A percentile compares a stretch with the other conserved stretches of the same genome.
Conservation (phyloP, 176 grass and related monocot species). For the Zizania latifolia region DNA sequence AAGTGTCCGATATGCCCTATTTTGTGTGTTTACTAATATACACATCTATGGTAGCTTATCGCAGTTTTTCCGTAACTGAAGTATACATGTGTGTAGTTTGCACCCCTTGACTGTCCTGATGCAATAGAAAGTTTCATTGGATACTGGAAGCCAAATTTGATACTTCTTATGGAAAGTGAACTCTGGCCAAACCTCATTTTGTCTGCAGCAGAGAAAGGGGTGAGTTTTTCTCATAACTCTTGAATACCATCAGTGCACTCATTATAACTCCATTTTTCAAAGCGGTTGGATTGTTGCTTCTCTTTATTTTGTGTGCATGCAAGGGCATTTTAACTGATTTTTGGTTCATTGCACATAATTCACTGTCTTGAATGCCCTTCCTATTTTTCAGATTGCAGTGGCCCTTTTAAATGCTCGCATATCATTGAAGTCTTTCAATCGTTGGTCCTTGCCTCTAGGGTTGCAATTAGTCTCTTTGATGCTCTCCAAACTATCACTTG, state of each 20-base stretch:
- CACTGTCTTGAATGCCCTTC: constrained; percentile 10
- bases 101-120: constrained; percentile 69
- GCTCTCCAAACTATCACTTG: constrained; percentile 78
- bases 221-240: constrained; percentile 32
- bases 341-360: background rate
- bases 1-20: background rate
- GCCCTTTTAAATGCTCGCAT: constrained; percentile 87
- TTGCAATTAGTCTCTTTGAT: constrained; percentile 68
- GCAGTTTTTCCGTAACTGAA: background rate
- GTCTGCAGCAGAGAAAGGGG: constrained; percentile 65
- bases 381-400: constrained; percentile 66
- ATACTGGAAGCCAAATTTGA: constrained; percentile 71
- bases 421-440: constrained; percentile 75
- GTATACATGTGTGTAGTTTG: constrained; percentile 45
- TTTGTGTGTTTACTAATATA: background rate
- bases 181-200: constrained; percentile 95
- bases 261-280: constrained; percentile 12
- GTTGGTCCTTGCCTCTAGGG: constrained; percentile 55
- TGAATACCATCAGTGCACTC: no score
- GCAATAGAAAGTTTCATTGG: constrained; percentile 62
- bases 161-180: constrained; percentile 94
- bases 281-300: background rate
- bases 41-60: background rate
- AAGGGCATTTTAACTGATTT: background rate
- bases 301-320: background rate